These are phyloP conservation scores for Glarea lozoyensis DNA, from an alignment of 495 filamentous ascomycete genomes.

Conservation along the genomic window DNA sequence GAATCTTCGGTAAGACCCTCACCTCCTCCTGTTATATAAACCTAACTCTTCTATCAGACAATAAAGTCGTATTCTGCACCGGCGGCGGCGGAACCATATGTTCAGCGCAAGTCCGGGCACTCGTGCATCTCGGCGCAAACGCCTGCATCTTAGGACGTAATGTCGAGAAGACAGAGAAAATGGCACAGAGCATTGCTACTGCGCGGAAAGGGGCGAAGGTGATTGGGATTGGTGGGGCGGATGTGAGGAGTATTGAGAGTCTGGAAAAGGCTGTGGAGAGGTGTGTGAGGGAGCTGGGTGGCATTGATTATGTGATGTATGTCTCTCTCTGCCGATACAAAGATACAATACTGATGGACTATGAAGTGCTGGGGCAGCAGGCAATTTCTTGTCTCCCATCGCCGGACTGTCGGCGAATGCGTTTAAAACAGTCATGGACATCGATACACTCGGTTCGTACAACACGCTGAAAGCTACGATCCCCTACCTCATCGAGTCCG, in stretches of 20 bases:
- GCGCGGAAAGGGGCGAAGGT: slow-evolving; percentile 71
- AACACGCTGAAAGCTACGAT: slow-evolving; percentile 91
- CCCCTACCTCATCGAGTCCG: slow-evolving; percentile 68
- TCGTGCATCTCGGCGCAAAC: slow-evolving; percentile 86
- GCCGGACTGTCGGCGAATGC: slow-evolving; percentile 73
- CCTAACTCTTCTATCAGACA: slow-evolving; percentile 36
- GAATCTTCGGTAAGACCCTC: slow-evolving; percentile 57
- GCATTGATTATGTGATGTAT: slow-evolving; percentile 89
- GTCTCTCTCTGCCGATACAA: not conserved
- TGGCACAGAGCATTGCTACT: slow-evolving; percentile 71
- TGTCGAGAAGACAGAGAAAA: slow-evolving; percentile 75
- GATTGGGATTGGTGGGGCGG: slow-evolving; percentile 72
- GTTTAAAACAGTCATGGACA: slow-evolving; percentile 94
- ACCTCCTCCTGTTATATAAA: slow-evolving; percentile 1
- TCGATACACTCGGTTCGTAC: slow-evolving; percentile 87
- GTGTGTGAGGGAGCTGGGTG: slow-evolving; percentile 73
- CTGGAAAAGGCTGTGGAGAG: slow-evolving; percentile 64
- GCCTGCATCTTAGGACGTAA: slow-evolving; percentile 91
- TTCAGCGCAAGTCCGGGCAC: slow-evolving; percentile 81
- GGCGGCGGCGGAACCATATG: slow-evolving; percentile 92
- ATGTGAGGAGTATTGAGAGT: slow-evolving; percentile 51
- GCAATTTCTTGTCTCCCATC: slow-evolving; percentile 91
- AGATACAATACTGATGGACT: slow-evolving; percentile 8
- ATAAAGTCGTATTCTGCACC: slow-evolving; percentile 92
- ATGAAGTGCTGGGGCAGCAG: slow-evolving; percentile 79